phyloP scores from a whole-genome alignment of 805 yeast species.

The Torulaspora franciscae region DNA sequence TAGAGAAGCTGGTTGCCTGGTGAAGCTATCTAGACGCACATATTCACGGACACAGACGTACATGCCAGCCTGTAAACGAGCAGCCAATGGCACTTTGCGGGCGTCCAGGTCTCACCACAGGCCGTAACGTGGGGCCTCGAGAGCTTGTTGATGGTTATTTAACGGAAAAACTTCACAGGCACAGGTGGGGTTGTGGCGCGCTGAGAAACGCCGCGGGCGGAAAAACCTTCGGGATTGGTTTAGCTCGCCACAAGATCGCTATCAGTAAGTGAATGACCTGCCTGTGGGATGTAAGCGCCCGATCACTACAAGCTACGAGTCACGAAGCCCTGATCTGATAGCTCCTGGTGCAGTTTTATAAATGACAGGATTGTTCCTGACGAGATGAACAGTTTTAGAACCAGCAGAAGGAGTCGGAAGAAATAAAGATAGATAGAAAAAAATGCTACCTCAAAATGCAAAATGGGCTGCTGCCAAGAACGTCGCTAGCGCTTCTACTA shows the following conservation, averaged over 20 bases:
- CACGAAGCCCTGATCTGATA: no score
- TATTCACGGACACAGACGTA: no score
- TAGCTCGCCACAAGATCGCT: slow-evolving; percentile 2
- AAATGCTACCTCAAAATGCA: slow-evolving; percentile 14
- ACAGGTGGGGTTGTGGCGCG: slow-evolving; percentile 1
- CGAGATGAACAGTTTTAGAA: no score
- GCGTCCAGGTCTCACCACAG: no score
- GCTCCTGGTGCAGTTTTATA: background rate
- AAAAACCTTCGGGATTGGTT: background rate
- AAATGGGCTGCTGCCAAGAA: slow-evolving; percentile 13
- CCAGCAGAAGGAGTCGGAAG: no score
- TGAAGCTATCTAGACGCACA: no score
- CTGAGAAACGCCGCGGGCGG: background rate
- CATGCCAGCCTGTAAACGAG: no score
- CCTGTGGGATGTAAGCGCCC: background rate
- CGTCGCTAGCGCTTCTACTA: slow-evolving; percentile 1
- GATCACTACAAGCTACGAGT: no score
- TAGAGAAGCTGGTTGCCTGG: no score
- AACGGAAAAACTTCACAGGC: slow-evolving; percentile 7
- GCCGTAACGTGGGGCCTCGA: background rate
- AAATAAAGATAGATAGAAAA: background rate
- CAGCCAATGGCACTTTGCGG: no score
- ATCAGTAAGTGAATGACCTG: slow-evolving; percentile 9
- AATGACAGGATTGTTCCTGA: no score
- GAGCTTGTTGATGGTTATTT: background rate